These are phyloP conservation scores for Solanum hybrid DNA, from an alignment of 305 asterid genomes.

Conservation along the genomic window DNA sequence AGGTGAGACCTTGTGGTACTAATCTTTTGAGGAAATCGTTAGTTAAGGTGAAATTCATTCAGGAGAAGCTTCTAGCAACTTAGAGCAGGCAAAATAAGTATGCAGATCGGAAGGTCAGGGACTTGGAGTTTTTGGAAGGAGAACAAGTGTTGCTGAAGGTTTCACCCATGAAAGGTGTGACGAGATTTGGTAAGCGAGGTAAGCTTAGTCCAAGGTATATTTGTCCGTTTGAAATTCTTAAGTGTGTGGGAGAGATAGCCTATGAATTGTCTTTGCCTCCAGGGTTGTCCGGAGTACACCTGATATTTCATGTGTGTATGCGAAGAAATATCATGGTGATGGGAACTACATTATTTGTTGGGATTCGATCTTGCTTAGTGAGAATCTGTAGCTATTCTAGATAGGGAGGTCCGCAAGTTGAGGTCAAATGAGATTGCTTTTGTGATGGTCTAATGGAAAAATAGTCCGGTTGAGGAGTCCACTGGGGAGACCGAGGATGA, in stretches of 20 bases:
- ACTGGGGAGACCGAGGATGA: background rate
- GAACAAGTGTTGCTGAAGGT: background rate
- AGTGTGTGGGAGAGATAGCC: background rate
- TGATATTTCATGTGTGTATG: background rate
- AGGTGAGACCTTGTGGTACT: background rate
- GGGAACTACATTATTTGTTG: background rate
- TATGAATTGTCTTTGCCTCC: background rate
- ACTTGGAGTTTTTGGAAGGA: background rate
- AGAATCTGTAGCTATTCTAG: background rate
- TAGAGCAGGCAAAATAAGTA: background rate
- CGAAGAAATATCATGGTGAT: background rate
- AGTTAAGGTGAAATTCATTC: background rate
- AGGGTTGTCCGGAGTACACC: background rate
- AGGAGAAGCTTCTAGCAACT: background rate
- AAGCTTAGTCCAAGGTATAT: background rate
- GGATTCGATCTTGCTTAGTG: background rate
- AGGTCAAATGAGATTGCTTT: background rate
- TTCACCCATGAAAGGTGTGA: background rate
- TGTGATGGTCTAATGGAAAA: background rate
- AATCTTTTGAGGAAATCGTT: background rate
- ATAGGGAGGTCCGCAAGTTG: background rate
- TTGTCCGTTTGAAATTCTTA: background rate
- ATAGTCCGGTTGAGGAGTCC: background rate
- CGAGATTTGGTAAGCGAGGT: background rate
- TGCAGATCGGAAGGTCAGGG: background rate